A percentile compares a stretch with the other conserved stretches of the same genome.
Conservation (phyloP, 1,284 basidiomycete genomes). For the Lentinula novae-zelandiae region DNA sequence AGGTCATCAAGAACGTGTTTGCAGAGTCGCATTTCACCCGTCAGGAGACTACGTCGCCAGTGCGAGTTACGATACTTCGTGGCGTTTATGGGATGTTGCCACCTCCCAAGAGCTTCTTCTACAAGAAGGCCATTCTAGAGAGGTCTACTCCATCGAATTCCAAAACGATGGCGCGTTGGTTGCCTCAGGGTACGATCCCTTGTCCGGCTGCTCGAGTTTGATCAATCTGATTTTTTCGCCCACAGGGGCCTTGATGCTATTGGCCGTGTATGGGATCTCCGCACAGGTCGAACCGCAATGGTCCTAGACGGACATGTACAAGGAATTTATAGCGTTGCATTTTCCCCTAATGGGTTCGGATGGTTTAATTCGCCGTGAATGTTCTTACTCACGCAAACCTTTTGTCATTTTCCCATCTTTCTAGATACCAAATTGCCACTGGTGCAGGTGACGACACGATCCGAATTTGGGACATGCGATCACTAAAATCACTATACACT, state of each 20-base stretch:
- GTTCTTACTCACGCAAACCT: not conserved
- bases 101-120: conserved; percentile 80
- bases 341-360: conserved; percentile 90
- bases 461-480: conserved; percentile 97
- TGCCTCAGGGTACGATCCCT: conserved; percentile 75
- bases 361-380: conserved; percentile 23
- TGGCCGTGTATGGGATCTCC: conserved; percentile 94
- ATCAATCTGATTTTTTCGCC: conserved; percentile 14
- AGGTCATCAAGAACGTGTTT: conserved; percentile 90
- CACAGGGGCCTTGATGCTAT: conserved; percentile 92
- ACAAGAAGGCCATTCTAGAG: conserved; percentile 97
- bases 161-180: conserved; percentile 93
- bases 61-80: conserved; percentile 97
- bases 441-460: conserved; percentile 97
- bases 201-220: not conserved
- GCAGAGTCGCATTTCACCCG: conserved; percentile 94
- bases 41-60: conserved; percentile 91
- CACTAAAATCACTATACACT: conserved; percentile 88
- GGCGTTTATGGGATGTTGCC: conserved; percentile 93
- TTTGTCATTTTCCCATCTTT: conserved; percentile 13
- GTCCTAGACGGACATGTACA: conserved; percentile 97
- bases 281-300: conserved; percentile 96
- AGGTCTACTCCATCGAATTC: conserved; percentile 94
- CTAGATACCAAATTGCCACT: conserved; percentile 94
- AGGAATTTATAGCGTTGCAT: conserved; percentile 88